Base-by-base conservation (phyloP, 2,329 filamentous ascomycete species). In the Fusarium sacchari region DNA sequence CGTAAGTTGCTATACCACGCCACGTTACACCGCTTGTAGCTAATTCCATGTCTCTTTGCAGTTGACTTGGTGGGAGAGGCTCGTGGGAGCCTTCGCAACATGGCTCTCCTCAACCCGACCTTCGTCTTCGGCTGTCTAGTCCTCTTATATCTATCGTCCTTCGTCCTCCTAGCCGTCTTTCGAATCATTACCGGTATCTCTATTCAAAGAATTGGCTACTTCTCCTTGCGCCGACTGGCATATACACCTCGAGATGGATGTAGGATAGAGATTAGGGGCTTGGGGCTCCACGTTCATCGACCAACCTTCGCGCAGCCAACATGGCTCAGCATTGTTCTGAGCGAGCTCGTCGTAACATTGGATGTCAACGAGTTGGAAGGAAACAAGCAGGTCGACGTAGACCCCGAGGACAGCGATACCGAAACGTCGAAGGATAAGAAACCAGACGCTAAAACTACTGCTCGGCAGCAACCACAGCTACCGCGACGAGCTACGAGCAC, bases 231-330 rank as follows among this genome's bases (percentile, higher is more conserved):
- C 73, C 93, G 96, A 76, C 92, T 99, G 71, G 93, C 95, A 65
- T 98, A 97, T 82, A 94, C 94, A 20, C 94, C 94, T 34, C 92
- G 89, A 82, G 94, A 97, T 88, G 96, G 96, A 76, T 86, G 97
- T 79, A 93, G 93, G 78, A 90, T 99, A 82, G 94, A 97, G 82
- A 91, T 99, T 64, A 91, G 96, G 57, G 94, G 95, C 57, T 87
- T 99, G 59, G 95, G 96, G 49, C 87, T 99, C 77, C 93, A 94
- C 64, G 83, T 98, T 72, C 96, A 99, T 83, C 91, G 95, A 9
- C 96, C 96, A 18, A 98, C 96, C 11, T 98, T 99, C 83, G 94
- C 96, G 52, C 95, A 98, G 81, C 96, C 96, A 49, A 98, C 97
- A 71, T 98, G 96, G 95, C 86, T 97, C 77, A 98, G 95, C 81